Conservation (phyloP, 75 land plant genomes). For the Adiantum capillusveneris region DNA sequence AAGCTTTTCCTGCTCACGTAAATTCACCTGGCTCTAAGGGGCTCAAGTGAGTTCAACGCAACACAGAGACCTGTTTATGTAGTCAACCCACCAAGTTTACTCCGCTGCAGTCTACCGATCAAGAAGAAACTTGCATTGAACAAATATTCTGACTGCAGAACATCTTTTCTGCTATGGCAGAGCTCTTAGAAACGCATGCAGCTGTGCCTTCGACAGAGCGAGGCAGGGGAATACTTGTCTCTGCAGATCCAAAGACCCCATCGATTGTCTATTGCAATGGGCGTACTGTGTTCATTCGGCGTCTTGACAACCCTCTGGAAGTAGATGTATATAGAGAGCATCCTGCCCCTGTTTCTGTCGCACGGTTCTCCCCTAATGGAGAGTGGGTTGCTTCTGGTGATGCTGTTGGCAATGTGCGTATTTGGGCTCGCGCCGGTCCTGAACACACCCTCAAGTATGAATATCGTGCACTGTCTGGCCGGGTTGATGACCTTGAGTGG, state of each 20-base stretch:
- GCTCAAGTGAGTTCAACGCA: too few species aligned
- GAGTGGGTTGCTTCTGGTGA: constrained; percentile 99
- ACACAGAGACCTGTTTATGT: too few species aligned
- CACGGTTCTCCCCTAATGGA: constrained; percentile 91
- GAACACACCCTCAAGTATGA: constrained; percentile 77
- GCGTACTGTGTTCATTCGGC: constrained; percentile 72
- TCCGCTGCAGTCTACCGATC: too few species aligned
- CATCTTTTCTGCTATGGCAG: too few species aligned
- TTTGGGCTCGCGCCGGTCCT: constrained; percentile 63
- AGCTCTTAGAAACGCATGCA: constrained; percentile 61
- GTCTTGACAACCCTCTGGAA: constrained; percentile 54
- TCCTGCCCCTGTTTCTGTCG: constrained; percentile 77
- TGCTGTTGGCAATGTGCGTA: constrained; percentile 70
- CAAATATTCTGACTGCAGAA: too few species aligned
- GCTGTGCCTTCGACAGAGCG: constrained; percentile 82
- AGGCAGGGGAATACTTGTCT: constrained; percentile 84
- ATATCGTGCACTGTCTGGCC: constrained; percentile 62
- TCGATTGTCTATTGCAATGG: constrained; percentile 79
- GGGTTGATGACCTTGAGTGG: constrained; percentile 94
- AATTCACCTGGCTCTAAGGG: too few species aligned
- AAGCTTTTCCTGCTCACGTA: too few species aligned
- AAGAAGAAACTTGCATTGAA: too few species aligned
- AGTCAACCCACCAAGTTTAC: too few species aligned
- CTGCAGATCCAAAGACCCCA: constrained; percentile 71
- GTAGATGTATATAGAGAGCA: constrained; percentile 76